Percentiles rank a stretch among this genome's conserved stretches.
phyloP scores from a whole-genome alignment of 2,329 filamentous ascomycete genomes.

The Aspergillus intermedius region DNA sequence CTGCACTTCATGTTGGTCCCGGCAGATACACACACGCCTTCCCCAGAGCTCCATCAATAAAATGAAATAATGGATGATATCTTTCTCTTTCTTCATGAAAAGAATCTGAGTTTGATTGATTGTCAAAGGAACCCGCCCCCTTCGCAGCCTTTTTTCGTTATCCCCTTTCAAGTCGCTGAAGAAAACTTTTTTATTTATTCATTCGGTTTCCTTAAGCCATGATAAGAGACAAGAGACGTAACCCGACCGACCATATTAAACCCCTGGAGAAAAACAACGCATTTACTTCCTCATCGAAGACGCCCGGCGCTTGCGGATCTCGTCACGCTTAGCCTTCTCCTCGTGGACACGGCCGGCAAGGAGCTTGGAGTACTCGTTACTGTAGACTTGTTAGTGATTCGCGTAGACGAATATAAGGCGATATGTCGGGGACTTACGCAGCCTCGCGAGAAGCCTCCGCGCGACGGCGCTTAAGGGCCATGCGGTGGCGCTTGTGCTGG shows the following conservation, averaged over 20 bases:
- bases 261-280: constrained; percentile 26
- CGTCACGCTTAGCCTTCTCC: constrained; percentile 88
- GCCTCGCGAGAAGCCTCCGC: constrained; percentile 97
- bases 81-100: constrained; percentile 5
- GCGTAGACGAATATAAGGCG: not conserved
- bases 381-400: constrained; percentile 36
- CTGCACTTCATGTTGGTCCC: constrained; percentile 7
- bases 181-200: constrained; percentile 19
- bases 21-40: constrained; percentile 2
- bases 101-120: not conserved
- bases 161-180: constrained; percentile 7
- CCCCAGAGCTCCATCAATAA: constrained; percentile 1
- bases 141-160: not conserved
- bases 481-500: constrained; percentile 98
- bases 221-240: constrained; percentile 23
- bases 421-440: constrained; percentile 64
- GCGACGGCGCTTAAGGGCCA: constrained; percentile 97
- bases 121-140: too few species aligned
- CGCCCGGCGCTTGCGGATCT: constrained; percentile 93
- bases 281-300: constrained; percentile 87
- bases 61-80: constrained; percentile 9
- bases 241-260: constrained; percentile 28
- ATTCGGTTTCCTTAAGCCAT: constrained; percentile 5
- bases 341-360: constrained; percentile 96
- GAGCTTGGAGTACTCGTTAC: constrained; percentile 92